Conservation (phyloP, 1,284 basidiomycete genomes). For the Heterobasidion parviporum region DNA sequence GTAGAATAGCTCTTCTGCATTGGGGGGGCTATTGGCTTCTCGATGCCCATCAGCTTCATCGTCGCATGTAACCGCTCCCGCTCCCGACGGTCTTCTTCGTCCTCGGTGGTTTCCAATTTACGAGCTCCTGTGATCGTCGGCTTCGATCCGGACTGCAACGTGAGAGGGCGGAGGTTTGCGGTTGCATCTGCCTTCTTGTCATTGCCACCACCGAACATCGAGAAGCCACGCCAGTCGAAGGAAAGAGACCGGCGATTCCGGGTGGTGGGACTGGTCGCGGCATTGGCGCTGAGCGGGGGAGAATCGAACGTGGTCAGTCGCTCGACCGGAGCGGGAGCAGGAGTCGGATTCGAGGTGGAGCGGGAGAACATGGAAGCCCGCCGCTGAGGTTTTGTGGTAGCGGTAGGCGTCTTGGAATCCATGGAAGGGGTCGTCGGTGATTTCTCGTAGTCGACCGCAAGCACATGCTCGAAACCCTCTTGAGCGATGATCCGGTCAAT, state of each 20-base stretch:
- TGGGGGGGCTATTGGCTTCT: slow-evolving; percentile 38
- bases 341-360: slow-evolving; percentile 18
- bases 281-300: slow-evolving; percentile 19
- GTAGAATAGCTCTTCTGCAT: slow-evolving; percentile 36
- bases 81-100: slow-evolving; percentile 81
- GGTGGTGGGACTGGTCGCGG: slow-evolving; percentile 19
- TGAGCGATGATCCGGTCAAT: slow-evolving; percentile 91
- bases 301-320: slow-evolving; percentile 22
- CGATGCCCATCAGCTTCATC: slow-evolving; percentile 89
- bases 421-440: slow-evolving; percentile 21
- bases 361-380: slow-evolving; percentile 11
- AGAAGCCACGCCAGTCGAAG: slow-evolving; percentile 74
- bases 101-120: slow-evolving; percentile 74
- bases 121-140: slow-evolving; percentile 54
- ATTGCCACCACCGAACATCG: slow-evolving; percentile 45
- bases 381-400: slow-evolving; percentile 11
- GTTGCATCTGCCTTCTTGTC: slow-evolving; percentile 52
- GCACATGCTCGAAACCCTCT: slow-evolving; percentile 90
- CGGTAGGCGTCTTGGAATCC: slow-evolving; percentile 13
- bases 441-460: slow-evolving; percentile 81
- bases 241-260: slow-evolving; percentile 70
- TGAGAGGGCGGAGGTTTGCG: slow-evolving; percentile 60
- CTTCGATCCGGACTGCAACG: slow-evolving; percentile 53
- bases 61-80: slow-evolving; percentile 79
- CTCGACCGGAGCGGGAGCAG: slow-evolving; percentile 25